Base-by-base conservation (phyloP, 208 protist species). In the Trypanosoma rangeli region DNA sequence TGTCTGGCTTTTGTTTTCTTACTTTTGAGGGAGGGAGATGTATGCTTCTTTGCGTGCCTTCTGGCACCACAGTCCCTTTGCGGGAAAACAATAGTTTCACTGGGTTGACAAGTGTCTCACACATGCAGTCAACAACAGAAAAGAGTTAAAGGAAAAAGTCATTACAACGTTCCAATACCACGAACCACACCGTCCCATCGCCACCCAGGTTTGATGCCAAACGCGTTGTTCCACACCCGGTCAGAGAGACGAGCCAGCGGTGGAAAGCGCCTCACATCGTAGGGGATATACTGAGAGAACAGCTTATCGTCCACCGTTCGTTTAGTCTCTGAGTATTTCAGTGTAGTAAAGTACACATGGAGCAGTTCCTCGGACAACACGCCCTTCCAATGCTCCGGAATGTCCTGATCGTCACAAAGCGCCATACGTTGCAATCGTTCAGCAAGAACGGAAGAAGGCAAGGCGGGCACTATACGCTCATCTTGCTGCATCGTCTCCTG, bases 181-280 rank as follows among this genome's bases (percentile, higher is more conserved):
- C 91, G 91, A 57, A 94, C 78, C 8, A 96, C 80, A 49, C 91
- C 91, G 57, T 96, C 91, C 89, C 91, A 96, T 5, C 91, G 86
- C 76, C 88, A 91, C 0, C 91, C 88, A 7, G 91, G 86, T 2
- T 61, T 49, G 26, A 87, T 76, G 16, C 75, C 70, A 70, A 76
- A 78, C 13, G 63, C 37, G 64, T 82, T 87, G 49, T 67, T 63
- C 61, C 48, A 74, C 18, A 42, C 54, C 24, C 52, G 58, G 16
- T 68, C 50, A 15, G 52, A 48, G 24, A 22, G 9, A 49, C 54
- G n/a, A 1, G 5, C 37, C 26, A 76, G 54, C 42, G 67, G 61
- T 42, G 50, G 68, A 37, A 59, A 44, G 5, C 42, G 18, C 39
- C 64, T 33, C 42, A 42, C 20, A 24, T 59, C 55, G 37, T 74